Evolutionary conservation across 306 rosid species (phyloP).

Genomic region (Albizia julibrissin): DNA sequence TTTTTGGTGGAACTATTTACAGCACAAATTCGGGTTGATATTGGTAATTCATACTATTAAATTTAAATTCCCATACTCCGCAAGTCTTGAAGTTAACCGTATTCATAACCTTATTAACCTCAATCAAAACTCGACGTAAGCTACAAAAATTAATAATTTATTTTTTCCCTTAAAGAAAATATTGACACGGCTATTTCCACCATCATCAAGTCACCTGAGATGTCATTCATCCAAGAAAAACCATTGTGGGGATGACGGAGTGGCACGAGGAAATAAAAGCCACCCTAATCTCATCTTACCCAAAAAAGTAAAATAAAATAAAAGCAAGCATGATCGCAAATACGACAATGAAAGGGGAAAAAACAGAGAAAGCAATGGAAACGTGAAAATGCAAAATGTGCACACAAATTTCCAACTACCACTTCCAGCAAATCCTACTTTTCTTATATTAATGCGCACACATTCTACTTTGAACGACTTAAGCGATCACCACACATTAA

Average conservation of each 20-base stretch:
- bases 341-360: neutral
- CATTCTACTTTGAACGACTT: constrained; percentile 23
- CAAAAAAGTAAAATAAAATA: neutral
- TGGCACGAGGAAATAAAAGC: neutral
- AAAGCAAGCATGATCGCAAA: neutral
- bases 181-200: neutral
- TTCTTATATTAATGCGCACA: neutral
- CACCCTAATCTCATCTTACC: neutral
- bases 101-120: neutral
- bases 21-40: neutral
- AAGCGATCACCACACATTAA: constrained; percentile 15
- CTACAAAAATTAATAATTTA: neutral
- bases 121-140: neutral
- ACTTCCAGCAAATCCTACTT: constrained; percentile 10
- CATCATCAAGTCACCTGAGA: too few relatives aligned
- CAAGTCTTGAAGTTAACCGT: neutral
- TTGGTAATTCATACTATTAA: neutral
- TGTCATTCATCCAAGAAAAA: too few relatives aligned
- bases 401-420: neutral
- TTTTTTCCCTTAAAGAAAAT: too few relatives aligned
- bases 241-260: too few relatives aligned
- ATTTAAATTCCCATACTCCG: neutral
- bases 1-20: neutral
- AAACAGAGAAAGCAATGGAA: neutral
- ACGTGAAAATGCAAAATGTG: neutral